A percentile compares a stretch with the other conserved stretches of the same genome.
Conservation (phyloP, 176 grass and related monocot species). For the Echinochloa phyllopogon region DNA sequence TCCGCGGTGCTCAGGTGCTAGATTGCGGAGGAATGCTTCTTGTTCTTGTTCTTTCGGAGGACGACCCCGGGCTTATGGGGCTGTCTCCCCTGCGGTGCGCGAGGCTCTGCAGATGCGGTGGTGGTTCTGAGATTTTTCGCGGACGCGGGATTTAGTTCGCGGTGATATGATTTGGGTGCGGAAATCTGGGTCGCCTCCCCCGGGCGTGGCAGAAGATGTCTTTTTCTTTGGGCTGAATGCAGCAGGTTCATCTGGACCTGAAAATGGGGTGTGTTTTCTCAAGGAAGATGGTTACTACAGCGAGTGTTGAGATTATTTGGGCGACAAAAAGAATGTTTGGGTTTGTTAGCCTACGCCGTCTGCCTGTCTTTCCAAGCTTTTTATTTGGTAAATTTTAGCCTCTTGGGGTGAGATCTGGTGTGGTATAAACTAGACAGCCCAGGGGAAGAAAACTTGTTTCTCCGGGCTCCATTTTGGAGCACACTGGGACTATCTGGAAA, state of each 20-base stretch:
- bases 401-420: slow-evolving; percentile 54
- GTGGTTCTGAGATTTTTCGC: slow-evolving; percentile 2
- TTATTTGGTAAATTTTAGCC: neutral
- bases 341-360: neutral
- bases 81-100: neutral
- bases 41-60: neutral
- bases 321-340: neutral
- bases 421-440: neutral
- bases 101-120: slow-evolving; percentile 5
- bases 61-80: too few species aligned
- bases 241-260: neutral
- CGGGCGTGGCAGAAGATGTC: neutral
- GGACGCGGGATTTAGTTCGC: neutral
- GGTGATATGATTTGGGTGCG: slow-evolving; percentile 21
- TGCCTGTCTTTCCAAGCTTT: neutral
- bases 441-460: neutral
- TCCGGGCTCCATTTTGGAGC: neutral
- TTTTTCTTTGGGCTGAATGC: neutral
- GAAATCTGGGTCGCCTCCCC: neutral
- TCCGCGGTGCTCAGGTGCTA: neutral
- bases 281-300: neutral
- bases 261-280: neutral
- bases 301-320: neutral
- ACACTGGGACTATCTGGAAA: slow-evolving; percentile 2
- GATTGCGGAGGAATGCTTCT: neutral